Percentiles rank a stretch among this genome's conserved stretches.
Conservation (phyloP, 2,329 filamentous ascomycete species). For the Phialophora macrospora region DNA sequence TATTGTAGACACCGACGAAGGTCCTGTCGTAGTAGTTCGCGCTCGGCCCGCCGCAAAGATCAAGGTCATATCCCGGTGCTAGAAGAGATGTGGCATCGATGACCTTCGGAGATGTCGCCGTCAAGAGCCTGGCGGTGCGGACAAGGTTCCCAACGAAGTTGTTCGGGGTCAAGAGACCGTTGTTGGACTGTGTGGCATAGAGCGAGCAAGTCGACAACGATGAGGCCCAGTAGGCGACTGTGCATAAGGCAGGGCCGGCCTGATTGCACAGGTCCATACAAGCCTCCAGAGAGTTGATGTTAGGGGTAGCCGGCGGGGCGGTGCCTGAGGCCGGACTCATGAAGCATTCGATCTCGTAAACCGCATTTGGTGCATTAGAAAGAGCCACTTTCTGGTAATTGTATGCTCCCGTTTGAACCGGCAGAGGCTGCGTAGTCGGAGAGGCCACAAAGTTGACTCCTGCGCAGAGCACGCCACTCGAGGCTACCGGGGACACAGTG, state of each 20-base stretch:
- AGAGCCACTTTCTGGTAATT: constrained; percentile 32
- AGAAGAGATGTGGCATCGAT: constrained; percentile 27
- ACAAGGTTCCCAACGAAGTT: constrained; percentile 2
- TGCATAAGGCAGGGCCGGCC: neutral
- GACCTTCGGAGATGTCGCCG: constrained; percentile 14
- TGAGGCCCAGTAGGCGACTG: constrained; percentile 13
- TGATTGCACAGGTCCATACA: constrained; percentile 23
- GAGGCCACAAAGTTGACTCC: constrained; percentile 17
- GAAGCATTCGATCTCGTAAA: constrained; percentile 32
- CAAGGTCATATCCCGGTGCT: constrained; percentile 18
- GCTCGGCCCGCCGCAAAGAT: constrained; percentile 21
- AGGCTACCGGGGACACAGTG: neutral
- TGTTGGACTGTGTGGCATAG: constrained; percentile 1
- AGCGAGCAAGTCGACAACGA: constrained; percentile 4
- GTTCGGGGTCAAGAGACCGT: constrained; percentile 20
- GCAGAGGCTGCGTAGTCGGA: constrained; percentile 4
- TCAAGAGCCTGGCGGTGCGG: constrained; percentile 24
- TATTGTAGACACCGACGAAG: constrained; percentile 23
- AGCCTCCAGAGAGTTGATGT: constrained; percentile 21
- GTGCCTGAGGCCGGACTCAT: constrained; percentile 10
- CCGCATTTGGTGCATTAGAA: constrained; percentile 11
- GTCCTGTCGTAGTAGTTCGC: constrained; percentile 22
- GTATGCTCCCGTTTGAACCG: constrained; percentile 23
- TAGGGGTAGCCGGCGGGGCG: neutral
- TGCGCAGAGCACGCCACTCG: constrained; percentile 18